Conservation (phyloP, 352 stramenopile species). For the Pythium rishiriense region DNA sequence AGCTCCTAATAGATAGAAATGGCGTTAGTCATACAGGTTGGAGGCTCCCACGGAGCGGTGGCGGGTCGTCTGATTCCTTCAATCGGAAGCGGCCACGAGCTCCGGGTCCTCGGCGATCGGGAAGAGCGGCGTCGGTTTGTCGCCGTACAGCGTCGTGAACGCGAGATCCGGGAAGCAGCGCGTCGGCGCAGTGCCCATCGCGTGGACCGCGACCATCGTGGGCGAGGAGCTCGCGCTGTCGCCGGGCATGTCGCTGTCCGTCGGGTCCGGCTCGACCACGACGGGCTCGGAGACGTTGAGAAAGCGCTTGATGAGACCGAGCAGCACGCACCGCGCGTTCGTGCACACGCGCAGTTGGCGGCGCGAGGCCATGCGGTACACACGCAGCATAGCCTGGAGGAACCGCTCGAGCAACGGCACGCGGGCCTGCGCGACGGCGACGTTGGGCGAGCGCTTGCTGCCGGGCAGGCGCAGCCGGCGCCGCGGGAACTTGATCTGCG, state of each 20-base stretch:
- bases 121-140: constrained; percentile 7
- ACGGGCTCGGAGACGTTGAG: constrained; percentile 29
- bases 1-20: constrained; percentile 4
- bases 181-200: neutral
- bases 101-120: constrained; percentile 10
- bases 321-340: constrained; percentile 46
- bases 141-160: neutral
- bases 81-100: neutral
- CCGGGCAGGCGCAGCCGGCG: constrained; percentile 30
- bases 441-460: constrained; percentile 14
- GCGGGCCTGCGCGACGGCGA: constrained; percentile 44
- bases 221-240: neutral
- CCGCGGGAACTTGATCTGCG: constrained; percentile 53
- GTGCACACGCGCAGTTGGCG: constrained; percentile 62
- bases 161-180: neutral
- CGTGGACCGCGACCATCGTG: neutral
- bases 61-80: neutral
- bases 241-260: too few species aligned
- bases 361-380: constrained; percentile 49
- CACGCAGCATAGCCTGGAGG: constrained; percentile 47
- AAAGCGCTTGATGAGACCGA: constrained; percentile 54
- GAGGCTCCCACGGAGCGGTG: too few species aligned
- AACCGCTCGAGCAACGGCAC: constrained; percentile 51
- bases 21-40: neutral
- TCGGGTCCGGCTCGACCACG: neutral